These are phyloP conservation scores for Leptographium procerum DNA, from an alignment of 2,329 filamentous ascomycete species.

Conservation along the genomic window DNA sequence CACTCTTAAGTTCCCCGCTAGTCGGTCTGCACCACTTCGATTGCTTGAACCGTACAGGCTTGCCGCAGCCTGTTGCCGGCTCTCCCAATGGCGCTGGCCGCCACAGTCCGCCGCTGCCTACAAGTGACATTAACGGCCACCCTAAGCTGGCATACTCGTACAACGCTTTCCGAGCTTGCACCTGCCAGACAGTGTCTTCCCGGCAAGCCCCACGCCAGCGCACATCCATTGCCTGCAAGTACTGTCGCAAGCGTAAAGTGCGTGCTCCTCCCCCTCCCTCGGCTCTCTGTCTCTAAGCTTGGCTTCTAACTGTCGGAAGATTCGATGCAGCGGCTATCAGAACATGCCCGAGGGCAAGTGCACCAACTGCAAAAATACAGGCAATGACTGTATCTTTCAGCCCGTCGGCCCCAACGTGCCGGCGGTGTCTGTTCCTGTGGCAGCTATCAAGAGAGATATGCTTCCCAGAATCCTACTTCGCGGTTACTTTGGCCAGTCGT, in stretches of 20 bases:
- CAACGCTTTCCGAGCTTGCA: too few relatives aligned
- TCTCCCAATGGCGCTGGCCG: too few relatives aligned
- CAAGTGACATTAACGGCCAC: too few relatives aligned
- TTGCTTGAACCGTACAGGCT: too few relatives aligned
- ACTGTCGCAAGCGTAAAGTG: slow-evolving; percentile 52
- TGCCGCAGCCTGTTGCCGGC: too few relatives aligned
- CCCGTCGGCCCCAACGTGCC: slow-evolving; percentile 42
- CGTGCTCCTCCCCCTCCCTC: neutral
- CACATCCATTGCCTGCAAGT: slow-evolving; percentile 49
- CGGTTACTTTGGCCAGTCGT: slow-evolving; percentile 45
- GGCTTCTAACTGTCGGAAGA: slow-evolving; percentile 23
- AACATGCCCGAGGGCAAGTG: slow-evolving; percentile 48
- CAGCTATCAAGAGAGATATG: slow-evolving; percentile 45
- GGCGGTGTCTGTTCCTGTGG: slow-evolving; percentile 48
- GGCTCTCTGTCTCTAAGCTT: neutral
- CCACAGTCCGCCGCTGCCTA: too few relatives aligned
- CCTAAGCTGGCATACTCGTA: too few relatives aligned
- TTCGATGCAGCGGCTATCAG: slow-evolving; percentile 49
- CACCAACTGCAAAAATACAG: slow-evolving; percentile 49
- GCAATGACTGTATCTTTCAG: slow-evolving; percentile 51
- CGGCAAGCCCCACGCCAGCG: slow-evolving; percentile 47
- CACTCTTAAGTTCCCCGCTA: too few relatives aligned
- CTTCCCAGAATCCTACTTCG: slow-evolving; percentile 45
- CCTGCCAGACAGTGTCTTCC: too few relatives aligned
- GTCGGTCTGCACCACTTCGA: too few relatives aligned